Base-by-base conservation (phyloP, 306 rosid species). In the Pyrus bretschneideri region DNA sequence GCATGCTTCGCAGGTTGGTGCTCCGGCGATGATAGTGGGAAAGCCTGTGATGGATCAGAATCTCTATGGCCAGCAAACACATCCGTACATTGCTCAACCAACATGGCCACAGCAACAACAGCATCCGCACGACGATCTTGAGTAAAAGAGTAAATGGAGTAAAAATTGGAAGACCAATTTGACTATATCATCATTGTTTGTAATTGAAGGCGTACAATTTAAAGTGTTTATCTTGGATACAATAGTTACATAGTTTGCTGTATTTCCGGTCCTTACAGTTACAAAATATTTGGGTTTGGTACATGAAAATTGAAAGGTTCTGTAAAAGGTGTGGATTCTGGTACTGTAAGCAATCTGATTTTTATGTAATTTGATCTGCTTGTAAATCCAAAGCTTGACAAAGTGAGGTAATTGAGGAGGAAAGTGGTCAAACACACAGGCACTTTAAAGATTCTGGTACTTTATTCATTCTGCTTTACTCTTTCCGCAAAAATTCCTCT, bases 21-120 rank as follows among this genome's bases (percentile, higher is more conserved):
- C 83, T 59, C 80, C 91, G 1, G 80, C 73, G 64, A 76, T 81
- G 87, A 71, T 81, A 12, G 76, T 86, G 76, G 93, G 88, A 35
- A 77, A 77, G 82, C 85, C 89, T 63, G 55, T 80, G 21, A 70
- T 49, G 82, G 83, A 81, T 81, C 87, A 84, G 67, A 15, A 62
- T 45, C 72, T 69, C 30, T 49, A 85, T 51, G 87, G 84, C 38
- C 87, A 83, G 25, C 85, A 79, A 67, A 49, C 42, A 6, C 81
- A 67, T 65, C 78, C 81, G 52, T 81, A 70, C 42, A 33, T 75
- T n/a, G 23, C 82, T 69, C 89, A 77, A 76, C 75, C 70, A 1
- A 42, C 81, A 23, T 78, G 85, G 84, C 84, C 89, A 18, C 81
- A 82, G 5, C 83, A 79, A 25, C 85, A 79, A 67, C 78, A 80